Base-by-base conservation (phyloP, 2,329 filamentous ascomycete genomes). In the Diaporthe citrichinensis region DNA sequence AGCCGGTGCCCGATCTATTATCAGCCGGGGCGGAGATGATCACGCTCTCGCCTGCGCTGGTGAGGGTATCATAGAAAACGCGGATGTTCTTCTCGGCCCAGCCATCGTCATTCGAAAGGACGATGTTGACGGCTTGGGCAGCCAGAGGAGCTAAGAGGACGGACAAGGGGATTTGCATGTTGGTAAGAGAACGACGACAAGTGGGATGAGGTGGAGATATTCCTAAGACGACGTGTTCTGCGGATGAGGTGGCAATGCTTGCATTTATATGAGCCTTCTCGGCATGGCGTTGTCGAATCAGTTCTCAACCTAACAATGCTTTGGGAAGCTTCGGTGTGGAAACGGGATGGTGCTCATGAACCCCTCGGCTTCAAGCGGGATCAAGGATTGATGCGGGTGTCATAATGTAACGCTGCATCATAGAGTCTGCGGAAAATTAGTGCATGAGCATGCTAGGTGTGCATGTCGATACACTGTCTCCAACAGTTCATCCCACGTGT, bases 1-100 rank as follows among this genome's bases (percentile, higher is more conserved):
- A 92, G 36, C 90, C 90, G 92, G 84, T 87, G 61, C 92, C 92
- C 17, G 92, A 93, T 81, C 92, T 83, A 81, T 94, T 90, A 73
- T 93, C 89, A 0, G 93, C 92, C 0, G 93, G 93, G 0, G 87
- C 91, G 0, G 92, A 93, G 8, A 95, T 85, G 9, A 94, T 85
- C 6, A 92, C 90, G 14, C 90, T 85, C 78, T 94, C 89, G 0
- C 90, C 91, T 2, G 89, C 87, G 2, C 83, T 82, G 12, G 83
- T 87, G 53, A 94, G 84, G 9, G 87, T 84, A 69, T 90, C 83
- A 82, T 92, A 90, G 69, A 94, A 84, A 0, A 87, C 86, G 23
- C 93, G 89, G 72, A 92, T 84, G 80, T 94, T 93, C 53, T 88
- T 88, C 84, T 94, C 93, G 4, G 92, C 92, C 93, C 93, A 94